Conservation (phyloP, 768 basidiomycete species). For the Lentinula lateritia region DNA sequence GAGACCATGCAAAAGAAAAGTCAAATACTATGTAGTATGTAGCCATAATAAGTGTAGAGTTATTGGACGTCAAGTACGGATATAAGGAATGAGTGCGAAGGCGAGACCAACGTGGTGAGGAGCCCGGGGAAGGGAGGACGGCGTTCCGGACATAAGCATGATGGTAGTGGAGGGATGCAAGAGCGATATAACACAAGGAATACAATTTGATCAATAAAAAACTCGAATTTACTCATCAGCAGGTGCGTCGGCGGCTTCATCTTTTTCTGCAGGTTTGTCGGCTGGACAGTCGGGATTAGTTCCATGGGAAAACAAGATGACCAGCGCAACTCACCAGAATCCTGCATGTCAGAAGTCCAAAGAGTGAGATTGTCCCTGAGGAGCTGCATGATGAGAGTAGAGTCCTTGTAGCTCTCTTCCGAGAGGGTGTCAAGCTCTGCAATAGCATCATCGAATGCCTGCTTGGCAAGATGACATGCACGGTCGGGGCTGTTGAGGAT, state of each 20-base stretch:
- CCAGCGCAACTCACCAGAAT: constrained; percentile 54
- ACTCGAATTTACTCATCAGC: constrained; percentile 54
- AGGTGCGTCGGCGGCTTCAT: constrained; percentile 56
- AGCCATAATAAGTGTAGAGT: constrained; percentile 1
- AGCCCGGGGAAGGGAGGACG: background rate
- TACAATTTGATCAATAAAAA: constrained; percentile 10
- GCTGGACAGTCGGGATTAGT: constrained; percentile 21
- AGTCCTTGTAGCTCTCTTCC: constrained; percentile 99
- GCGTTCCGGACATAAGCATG: constrained; percentile 3
- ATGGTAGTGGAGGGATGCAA: constrained; percentile 4
- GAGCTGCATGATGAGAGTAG: constrained; percentile 94
- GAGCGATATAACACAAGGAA: constrained; percentile 1
- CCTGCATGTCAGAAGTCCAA: constrained; percentile 98
- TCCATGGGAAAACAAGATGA: background rate
- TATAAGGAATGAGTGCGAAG: background rate
- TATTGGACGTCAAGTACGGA: background rate
- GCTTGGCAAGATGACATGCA: constrained; percentile 97
- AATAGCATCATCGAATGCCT: constrained; percentile 98
- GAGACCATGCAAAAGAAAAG: constrained; percentile 5
- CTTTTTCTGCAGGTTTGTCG: constrained; percentile 74
- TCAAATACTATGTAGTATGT: background rate
- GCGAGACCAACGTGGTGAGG: background rate
- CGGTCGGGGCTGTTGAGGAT: constrained; percentile 98
- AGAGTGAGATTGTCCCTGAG: constrained; percentile 96
- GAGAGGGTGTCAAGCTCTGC: constrained; percentile 98